Conservation (phyloP, 169 alveolate species). For the Cryptosporidium tyzzeri region DNA sequence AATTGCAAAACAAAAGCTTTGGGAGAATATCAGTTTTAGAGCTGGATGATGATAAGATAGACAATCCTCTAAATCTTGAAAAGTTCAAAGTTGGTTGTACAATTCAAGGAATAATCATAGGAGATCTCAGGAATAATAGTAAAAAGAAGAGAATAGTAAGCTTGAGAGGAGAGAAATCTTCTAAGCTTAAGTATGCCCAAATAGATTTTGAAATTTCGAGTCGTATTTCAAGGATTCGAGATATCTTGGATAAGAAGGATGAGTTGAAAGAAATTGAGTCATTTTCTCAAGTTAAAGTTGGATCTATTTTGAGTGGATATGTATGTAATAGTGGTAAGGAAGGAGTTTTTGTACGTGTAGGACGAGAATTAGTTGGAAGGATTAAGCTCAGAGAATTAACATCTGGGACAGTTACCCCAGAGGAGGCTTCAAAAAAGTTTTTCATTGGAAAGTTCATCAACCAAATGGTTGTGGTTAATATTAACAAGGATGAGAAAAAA, state of each 20-base stretch:
- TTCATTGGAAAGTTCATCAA: constrained; percentile 27
- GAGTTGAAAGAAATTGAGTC: background rate
- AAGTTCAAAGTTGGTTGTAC: constrained; percentile 14
- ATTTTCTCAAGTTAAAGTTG: constrained; percentile 17
- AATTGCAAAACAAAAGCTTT: constrained; percentile 38
- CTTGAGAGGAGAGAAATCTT: background rate
- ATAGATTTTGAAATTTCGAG: constrained; percentile 45
- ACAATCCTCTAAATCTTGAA: constrained; percentile 32
- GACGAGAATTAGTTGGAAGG: constrained; percentile 56
- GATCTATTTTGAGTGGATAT: constrained; percentile 64
- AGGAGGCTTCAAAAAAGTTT: constrained; percentile 32
- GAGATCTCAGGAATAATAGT: background rate
- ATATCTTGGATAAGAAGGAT: constrained; percentile 4
- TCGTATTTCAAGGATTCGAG: constrained; percentile 33
- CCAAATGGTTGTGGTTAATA: constrained; percentile 15
- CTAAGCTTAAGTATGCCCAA: constrained; percentile 10
- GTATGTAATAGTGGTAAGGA: constrained; percentile 54
- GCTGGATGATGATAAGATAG: constrained; percentile 38
- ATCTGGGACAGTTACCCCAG: constrained; percentile 38
- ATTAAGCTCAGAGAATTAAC: constrained; percentile 68
- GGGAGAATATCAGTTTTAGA: constrained; percentile 55
- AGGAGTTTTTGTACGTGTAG: constrained; percentile 70
- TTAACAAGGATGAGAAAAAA: constrained; percentile 15
- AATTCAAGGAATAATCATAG: constrained; percentile 13
- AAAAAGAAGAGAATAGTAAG: constrained; percentile 9